Evolutionary conservation across 352 stramenopile species (phyloP).

Genomic region (Phytophthora megakarya): DNA sequence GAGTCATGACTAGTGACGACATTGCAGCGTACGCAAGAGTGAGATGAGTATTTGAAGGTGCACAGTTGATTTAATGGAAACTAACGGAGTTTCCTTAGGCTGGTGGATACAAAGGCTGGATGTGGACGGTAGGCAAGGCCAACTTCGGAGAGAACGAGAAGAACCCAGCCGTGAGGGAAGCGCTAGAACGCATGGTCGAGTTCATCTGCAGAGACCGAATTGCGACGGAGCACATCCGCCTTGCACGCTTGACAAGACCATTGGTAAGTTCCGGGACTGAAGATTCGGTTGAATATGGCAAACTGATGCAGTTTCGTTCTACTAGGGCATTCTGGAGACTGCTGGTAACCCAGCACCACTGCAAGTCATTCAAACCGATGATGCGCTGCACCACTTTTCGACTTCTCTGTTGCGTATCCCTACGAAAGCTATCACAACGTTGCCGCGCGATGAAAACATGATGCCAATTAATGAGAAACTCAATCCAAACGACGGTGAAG

Average conservation of each 20-base stretch:
- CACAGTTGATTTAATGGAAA: not conserved
- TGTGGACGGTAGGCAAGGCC: constrained; percentile 80
- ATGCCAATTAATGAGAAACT: constrained; percentile 48
- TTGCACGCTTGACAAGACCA: constrained; percentile 33
- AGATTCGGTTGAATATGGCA: not conserved
- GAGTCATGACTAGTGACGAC: constrained; percentile 87
- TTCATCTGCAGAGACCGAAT: constrained; percentile 51
- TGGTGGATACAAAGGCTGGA: constrained; percentile 79
- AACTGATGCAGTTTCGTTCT: not conserved
- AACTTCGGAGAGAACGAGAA: constrained; percentile 87
- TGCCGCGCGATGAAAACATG: constrained; percentile 67
- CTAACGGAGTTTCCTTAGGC: constrained; percentile 34
- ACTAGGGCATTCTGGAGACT: constrained; percentile 57
- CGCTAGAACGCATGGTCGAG: constrained; percentile 79
- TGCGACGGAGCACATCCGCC: constrained; percentile 37
- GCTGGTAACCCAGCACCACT: constrained; percentile 40
- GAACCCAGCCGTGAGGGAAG: constrained; percentile 71
- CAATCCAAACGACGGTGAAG: constrained; percentile 23
- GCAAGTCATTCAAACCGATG: constrained; percentile 61
- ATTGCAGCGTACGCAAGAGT: constrained; percentile 77
- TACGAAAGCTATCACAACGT: constrained; percentile 77
- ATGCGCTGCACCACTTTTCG: constrained; percentile 68
- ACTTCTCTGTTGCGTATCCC: constrained; percentile 70
- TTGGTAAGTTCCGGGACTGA: constrained; percentile 16
- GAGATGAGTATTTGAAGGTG: not conserved